Evolutionary conservation across 2,329 filamentous ascomycete genomes (phyloP), one percentile per base, ranked within the genome.

Genomic region (Alternaria novae-zelandiae): DNA sequence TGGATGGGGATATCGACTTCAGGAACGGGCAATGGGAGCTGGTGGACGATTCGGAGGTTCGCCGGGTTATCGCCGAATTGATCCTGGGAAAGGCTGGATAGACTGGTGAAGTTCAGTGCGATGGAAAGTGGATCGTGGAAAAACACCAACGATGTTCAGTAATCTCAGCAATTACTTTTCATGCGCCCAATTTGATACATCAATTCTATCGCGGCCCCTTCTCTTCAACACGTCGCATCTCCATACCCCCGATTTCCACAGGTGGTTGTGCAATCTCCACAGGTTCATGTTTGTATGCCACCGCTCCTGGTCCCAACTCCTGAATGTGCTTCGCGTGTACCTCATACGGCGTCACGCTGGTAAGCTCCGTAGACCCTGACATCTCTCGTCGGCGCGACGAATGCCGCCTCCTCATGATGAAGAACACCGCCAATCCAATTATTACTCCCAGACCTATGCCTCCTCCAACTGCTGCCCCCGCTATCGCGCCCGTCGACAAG

Each of bases 251-350:
- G 11, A 63, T 32, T 28, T 63, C 60, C 15, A 41, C 49, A 12
- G 60, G 56, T 3, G 60, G 56, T n/a, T 63, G 60, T 12, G 41
- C 56, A 32, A 59, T 46, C 13, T 63, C 60, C 20, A 54, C 50
- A 28, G 56, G 56, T 17, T 47, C 9, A 5, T 43, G 26, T 59
- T 63, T 59, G 30, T 63, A 59, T 4, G n/a, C 20, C 5, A 63
- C 56, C 26, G 50, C 17, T 5, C 56, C 50, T 17, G 44, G 23
- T 15, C 56, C 60, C 45, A 59, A 15, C 43, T 63, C 60, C 17
- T 63, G 60, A 4, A 59, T 15, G 4, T 59, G 56, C 20, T 54
- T 54, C 15, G 47, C 56, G 6, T 59, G 56, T 15, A 63, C 56
- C 32, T 59, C 60, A 1, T 36, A 21, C 3, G 59, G 55, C 36